Percentiles rank a stretch among this genome's conserved stretches.
These are phyloP conservation scores for Diplotaxis tenuifolia DNA, from an alignment of 345 rosid species.

Conservation along the genomic window DNA sequence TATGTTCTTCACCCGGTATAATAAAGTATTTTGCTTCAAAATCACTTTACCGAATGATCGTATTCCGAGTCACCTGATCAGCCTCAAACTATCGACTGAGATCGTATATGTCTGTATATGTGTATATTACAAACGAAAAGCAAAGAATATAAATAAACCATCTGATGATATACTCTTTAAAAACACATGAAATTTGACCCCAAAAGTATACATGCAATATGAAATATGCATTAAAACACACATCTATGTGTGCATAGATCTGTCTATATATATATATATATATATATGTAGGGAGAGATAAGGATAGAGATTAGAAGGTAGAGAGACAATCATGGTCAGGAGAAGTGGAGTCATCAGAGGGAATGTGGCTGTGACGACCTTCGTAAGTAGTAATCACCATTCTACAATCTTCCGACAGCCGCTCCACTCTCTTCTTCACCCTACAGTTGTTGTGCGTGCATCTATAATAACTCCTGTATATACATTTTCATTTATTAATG, in stretches of 20 bases:
- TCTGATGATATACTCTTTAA: background rate
- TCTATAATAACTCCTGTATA: constrained; percentile 82
- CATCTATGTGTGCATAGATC: background rate
- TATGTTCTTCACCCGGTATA: background rate
- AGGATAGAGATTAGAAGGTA: constrained; percentile 44
- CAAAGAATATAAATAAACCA: background rate
- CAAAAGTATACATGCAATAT: constrained; percentile 7
- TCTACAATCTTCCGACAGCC: constrained; percentile 89
- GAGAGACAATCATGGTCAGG: constrained; percentile 73
- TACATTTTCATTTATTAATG: too few species aligned
- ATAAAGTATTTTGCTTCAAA: constrained; percentile 4
- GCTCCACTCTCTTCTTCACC: constrained; percentile 95
- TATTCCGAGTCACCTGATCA: background rate
- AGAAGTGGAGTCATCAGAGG: constrained; percentile 75
- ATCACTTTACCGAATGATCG: constrained; percentile 16
- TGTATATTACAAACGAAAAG: background rate
- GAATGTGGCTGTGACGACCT: constrained; percentile 95
- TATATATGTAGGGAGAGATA: background rate
- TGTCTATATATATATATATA: background rate
- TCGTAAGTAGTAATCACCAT: constrained; percentile 99
- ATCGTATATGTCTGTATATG: background rate
- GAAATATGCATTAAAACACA: constrained; percentile 10
- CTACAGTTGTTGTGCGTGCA: constrained; percentile 85
- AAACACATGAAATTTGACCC: background rate
- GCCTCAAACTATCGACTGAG: background rate